Base-by-base conservation (phyloP, 345 rosid species). In the Arabidopsis arenosa region DNA sequence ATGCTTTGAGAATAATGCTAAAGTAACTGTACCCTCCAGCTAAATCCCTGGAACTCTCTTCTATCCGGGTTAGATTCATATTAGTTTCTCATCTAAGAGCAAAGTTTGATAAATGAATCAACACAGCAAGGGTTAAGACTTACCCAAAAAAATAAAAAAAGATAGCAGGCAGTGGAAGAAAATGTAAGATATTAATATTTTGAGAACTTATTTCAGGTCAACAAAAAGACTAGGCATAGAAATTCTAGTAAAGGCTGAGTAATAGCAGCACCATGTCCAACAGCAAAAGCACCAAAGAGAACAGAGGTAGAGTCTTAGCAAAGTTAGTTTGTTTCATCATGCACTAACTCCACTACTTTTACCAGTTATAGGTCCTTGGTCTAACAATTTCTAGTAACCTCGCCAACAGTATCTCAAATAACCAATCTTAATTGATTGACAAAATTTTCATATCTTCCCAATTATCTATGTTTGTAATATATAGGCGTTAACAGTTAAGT, bases 161-260 rank as follows among this genome's bases (percentile, higher is more conserved):
- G 28, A 18, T 58, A 58, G 35, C n/a, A 58, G 13, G 15, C 26
- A 4, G 13, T 5, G 13, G n/a, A 52, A 52, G 33, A 9, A 23
- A 52, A 52, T 10, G 57, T 10, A 23, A 52, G 32, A 21, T 52
- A 21, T 13, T 52, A 52, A 52, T 52, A 9, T 21, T 8, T 52
- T 9, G 56, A 52, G 56, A 52, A 52, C 33, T 23, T 52, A 52
- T 52, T 10, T 52, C 7, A 52, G 26, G 63, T 58, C 61, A 58
- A 35, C 43, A 37, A 9, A 15, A 59, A 36, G 44, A 35, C n/a
- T 17, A 36, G 41, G 17, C 3, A 36, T 4, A 35, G 26, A 5
- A 8, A 35, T 33, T 15, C 7, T 10, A 10, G 14, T 11, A 11
- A 43, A 52, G 0, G n/a, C 30, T 5, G 33, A 52, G 57, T 52